phyloP scores from a whole-genome alignment of 176 grass and related monocot genomes.

The Aegilops umbellulata region DNA sequence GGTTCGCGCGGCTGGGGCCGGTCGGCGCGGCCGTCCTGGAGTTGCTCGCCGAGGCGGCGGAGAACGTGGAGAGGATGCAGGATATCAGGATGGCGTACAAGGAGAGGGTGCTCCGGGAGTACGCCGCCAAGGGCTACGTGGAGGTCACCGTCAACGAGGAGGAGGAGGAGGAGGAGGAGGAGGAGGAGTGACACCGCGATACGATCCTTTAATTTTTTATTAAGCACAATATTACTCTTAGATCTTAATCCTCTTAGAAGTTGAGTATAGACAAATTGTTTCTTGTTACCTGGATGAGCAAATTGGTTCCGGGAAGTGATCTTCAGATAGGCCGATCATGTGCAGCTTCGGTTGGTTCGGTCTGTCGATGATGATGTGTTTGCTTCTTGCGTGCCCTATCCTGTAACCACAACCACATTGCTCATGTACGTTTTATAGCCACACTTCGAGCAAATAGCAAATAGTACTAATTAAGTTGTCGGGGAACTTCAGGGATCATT shows the following conservation, averaged over 20 bases:
- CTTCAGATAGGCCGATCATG: no score
- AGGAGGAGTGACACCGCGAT: not conserved
- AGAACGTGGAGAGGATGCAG: not conserved
- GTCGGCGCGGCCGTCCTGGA: not conserved
- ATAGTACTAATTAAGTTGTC: no score
- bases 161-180: not conserved
- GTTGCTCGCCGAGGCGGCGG: not conserved
- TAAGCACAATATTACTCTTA: not conserved
- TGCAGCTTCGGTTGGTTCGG: no score
- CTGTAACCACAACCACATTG: no score
- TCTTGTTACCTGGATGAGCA: no score
- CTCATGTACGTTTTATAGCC: no score
- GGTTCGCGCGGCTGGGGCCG: not conserved
- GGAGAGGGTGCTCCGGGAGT: not conserved
- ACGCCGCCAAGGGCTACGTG: not conserved
- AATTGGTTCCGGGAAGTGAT: no score
- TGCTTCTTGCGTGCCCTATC: no score
- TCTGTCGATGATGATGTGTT: no score
- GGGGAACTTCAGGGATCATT: no score
- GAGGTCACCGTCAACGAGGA: not conserved
- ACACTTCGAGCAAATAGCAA: no score
- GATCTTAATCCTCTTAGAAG: not conserved
- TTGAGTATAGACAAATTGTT: not conserved
- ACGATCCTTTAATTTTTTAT: not conserved
- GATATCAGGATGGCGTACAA: not conserved